Percentiles rank a stretch among this genome's conserved stretches.
These are phyloP conservation scores for Acacia pycnantha DNA, from an alignment of 331 rosid species.

Conservation along the genomic window DNA sequence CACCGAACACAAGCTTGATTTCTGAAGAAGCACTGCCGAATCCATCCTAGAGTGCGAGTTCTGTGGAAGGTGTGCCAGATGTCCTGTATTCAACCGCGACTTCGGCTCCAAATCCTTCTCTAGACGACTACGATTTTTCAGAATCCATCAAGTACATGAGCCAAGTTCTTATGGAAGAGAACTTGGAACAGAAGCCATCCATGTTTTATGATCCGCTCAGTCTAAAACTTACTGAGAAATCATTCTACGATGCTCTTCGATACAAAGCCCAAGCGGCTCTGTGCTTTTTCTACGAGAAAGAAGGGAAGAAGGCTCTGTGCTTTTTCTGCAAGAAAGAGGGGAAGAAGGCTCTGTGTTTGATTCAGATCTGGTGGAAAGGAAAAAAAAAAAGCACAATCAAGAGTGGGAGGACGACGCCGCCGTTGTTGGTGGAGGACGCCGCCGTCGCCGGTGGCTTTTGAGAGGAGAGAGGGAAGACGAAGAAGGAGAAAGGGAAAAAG, in stretches of 20 bases:
- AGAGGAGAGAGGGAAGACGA: no score
- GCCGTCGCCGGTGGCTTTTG: no score
- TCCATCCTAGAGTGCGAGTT: background rate
- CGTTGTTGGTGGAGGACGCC: no score
- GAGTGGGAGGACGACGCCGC: no score
- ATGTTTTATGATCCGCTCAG: slow-evolving; percentile 67
- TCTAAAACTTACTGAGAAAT: slow-evolving; percentile 63
- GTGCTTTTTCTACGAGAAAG: no score
- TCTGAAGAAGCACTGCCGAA: slow-evolving; percentile 3
- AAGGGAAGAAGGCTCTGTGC: no score
- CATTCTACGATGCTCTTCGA: slow-evolving; percentile 67
- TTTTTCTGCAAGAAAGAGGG: no score
- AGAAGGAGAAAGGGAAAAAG: no score
- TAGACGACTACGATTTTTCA: slow-evolving; percentile 63
- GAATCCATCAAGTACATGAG: slow-evolving; percentile 56
- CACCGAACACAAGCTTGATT: background rate
- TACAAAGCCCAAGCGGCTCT: no score
- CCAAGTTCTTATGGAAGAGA: slow-evolving; percentile 75
- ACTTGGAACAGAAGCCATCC: slow-evolving; percentile 56
- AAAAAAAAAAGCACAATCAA: no score
- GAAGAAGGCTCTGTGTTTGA: no score
- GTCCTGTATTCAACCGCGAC: slow-evolving; percentile 1
- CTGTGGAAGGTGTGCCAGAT: background rate
- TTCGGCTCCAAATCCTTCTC: slow-evolving; percentile 37
- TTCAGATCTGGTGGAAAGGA: no score